Base-by-base conservation (phyloP, 495 filamentous ascomycete species). In the Xylaria palmicola region DNA sequence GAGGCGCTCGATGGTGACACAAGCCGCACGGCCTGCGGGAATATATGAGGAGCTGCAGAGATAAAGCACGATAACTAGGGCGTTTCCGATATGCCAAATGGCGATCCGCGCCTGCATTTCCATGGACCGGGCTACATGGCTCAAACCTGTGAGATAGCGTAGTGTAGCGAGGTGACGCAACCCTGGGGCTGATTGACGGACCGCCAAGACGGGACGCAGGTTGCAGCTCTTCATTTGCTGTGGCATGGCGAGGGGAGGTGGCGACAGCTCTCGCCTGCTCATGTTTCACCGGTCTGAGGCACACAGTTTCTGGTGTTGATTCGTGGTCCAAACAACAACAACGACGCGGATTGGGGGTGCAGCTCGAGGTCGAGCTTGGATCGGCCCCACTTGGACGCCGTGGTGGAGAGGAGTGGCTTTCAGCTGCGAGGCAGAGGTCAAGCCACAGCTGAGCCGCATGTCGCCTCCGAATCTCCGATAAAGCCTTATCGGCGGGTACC, bases 1-100 rank as follows among this genome's bases (percentile, higher is more conserved):
- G 41, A 61, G 62, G 51, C 44, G 49, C 47, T 59, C 62, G 62
- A 64, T 65, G 63, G 64, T 70, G 65, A 64, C 60, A 70, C 67
- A 64, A 56, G 52, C 51, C 60, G 43, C 52, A 52, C 52, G 51
- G 60, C 22, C 51, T 36, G 60, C 44, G 52, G 47, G 4, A 60
- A 20, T 27, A 26, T 13, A 24, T 36, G 45, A 48, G 29, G 40
- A 60, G 62, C 54, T 60, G 53, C 55, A 60, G 60, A 62, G 52
- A 57, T 62, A 26, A 57, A 57, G 65, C 65, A 63, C 32, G 68
- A 61, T 65, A 71, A 66, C 63, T 62, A 64, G 63, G 63, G 63
- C 66, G 65, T 65, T 71, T 68, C 69, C 69, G 67, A 69, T 66
- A 65, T 65, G 64, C 61, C 59, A 62, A 68, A 69, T 65, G 63